Evolutionary conservation across 345 rosid genomes (phyloP).

Genomic region (Hypericum androsaemum): DNA sequence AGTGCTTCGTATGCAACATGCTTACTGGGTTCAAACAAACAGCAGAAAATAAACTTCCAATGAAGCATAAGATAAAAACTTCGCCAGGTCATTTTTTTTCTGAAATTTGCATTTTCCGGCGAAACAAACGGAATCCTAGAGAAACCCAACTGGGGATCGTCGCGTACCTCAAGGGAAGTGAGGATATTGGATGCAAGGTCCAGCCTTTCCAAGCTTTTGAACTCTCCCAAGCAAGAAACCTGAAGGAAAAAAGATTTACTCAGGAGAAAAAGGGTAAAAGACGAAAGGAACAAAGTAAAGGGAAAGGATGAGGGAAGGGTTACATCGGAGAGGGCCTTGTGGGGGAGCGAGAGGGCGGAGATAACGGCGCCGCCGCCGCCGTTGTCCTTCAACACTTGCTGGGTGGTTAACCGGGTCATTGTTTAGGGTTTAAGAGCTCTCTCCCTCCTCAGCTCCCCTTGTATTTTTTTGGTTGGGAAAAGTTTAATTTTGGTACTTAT

Average conservation of each 20-base stretch:
- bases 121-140: too few relatives aligned
- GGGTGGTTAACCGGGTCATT: constrained; percentile 44
- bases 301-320: constrained; percentile 3
- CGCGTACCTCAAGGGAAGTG: constrained; percentile 56
- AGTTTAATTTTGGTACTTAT: too few relatives aligned
- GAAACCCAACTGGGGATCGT: too few relatives aligned
- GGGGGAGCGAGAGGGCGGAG: constrained; percentile 47
- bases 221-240: constrained; percentile 67
- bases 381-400: constrained; percentile 52
- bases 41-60: too few relatives aligned
- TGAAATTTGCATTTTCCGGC: too few relatives aligned
- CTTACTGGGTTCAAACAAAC: too few relatives aligned
- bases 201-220: constrained; percentile 66
- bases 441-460: too few relatives aligned
- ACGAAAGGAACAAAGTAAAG: neutral
- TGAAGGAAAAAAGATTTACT: constrained; percentile 7
- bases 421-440: too few relatives aligned
- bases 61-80: too few relatives aligned
- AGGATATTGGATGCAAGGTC: constrained; percentile 74
- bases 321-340: constrained; percentile 72
- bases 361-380: constrained; percentile 38
- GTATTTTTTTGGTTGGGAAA: too few relatives aligned
- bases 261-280: neutral
- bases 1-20: too few relatives aligned
- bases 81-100: too few relatives aligned